Evolutionary conservation across 805 yeast species (phyloP).

Genomic region (Wickerhamomyces strasburgensis): DNA sequence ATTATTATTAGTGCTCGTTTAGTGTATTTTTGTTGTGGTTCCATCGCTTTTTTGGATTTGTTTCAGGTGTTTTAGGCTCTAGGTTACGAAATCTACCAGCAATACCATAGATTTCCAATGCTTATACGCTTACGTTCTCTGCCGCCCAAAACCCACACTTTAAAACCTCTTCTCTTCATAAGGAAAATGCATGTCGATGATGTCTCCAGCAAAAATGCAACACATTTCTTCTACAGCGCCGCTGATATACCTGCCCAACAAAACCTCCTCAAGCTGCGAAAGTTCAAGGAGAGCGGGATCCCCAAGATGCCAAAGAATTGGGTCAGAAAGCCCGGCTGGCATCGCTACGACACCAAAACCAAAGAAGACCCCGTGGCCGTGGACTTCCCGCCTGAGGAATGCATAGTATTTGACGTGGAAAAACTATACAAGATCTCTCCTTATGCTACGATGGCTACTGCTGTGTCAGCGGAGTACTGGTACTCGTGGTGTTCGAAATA

Average conservation of each 20-base stretch:
- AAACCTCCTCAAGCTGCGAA: background rate
- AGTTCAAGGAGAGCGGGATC: background rate
- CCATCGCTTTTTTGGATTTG: no score
- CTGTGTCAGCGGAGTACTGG: slow-evolving; percentile 75
- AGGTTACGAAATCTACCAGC: no score
- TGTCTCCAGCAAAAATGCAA: background rate
- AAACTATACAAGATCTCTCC: slow-evolving; percentile 7
- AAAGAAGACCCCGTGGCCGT: slow-evolving; percentile 1
- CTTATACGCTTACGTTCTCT: no score
- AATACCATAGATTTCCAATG: no score
- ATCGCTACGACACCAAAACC: background rate
- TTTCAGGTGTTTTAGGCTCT: no score
- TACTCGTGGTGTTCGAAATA: slow-evolving; percentile 90
- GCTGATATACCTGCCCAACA: background rate
- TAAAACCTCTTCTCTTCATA: no score
- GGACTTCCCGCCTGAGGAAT: slow-evolving; percentile 4
- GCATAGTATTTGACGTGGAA: slow-evolving; percentile 10
- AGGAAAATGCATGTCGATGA: background rate
- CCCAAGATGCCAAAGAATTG: background rate
- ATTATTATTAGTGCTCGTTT: no score
- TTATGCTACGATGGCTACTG: slow-evolving; percentile 74
- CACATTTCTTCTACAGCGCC: background rate
- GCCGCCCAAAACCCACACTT: no score
- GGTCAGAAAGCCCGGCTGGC: background rate
- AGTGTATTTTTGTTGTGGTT: no score